Evolutionary conservation across 2,329 filamentous ascomycete species (phyloP).

Genomic region (Daldinia eschscholtzii): DNA sequence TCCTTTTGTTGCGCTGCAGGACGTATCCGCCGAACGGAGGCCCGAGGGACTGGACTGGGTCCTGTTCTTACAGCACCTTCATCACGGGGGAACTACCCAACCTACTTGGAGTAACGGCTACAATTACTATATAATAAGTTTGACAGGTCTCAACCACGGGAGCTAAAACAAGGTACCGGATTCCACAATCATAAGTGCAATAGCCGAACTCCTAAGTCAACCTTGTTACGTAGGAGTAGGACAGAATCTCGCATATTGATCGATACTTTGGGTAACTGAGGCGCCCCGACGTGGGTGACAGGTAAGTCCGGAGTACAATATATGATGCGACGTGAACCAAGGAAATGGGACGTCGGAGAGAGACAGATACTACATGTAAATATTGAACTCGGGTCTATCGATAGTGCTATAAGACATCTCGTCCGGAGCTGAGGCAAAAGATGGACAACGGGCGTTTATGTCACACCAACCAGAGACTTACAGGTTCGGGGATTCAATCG

Average conservation of each 20-base stretch:
- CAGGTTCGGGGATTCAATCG: slow-evolving; percentile 34
- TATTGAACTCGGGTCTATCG: slow-evolving; percentile 36
- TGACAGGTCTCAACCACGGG: slow-evolving; percentile 20
- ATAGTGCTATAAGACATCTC: slow-evolving; percentile 35
- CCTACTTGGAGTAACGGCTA: slow-evolving; percentile 14
- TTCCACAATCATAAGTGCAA: slow-evolving; percentile 26
- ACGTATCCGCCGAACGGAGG: slow-evolving; percentile 24
- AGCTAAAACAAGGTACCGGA: slow-evolving; percentile 23
- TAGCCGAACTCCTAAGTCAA: slow-evolving; percentile 36
- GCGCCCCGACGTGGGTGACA: slow-evolving; percentile 6
- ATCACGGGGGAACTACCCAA: slow-evolving; percentile 4
- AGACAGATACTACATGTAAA: slow-evolving; percentile 35
- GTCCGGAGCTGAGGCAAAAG: slow-evolving; percentile 21
- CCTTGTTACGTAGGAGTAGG: slow-evolving; percentile 14
- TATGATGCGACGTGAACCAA: slow-evolving; percentile 9
- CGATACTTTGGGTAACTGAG: background rate
- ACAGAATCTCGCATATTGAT: slow-evolving; percentile 38
- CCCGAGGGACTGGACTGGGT: slow-evolving; percentile 36
- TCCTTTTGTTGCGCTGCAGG: slow-evolving; percentile 12
- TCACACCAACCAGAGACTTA: slow-evolving; percentile 40
- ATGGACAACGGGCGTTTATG: slow-evolving; percentile 30
- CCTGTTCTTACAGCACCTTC: slow-evolving; percentile 31
- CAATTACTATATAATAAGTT: slow-evolving; percentile 9
- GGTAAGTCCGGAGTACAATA: slow-evolving; percentile 29
- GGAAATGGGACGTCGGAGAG: slow-evolving; percentile 25